These are phyloP conservation scores for Buddleja alternifolia DNA, from an alignment of 257 asterid genomes.

Conservation along the genomic window DNA sequence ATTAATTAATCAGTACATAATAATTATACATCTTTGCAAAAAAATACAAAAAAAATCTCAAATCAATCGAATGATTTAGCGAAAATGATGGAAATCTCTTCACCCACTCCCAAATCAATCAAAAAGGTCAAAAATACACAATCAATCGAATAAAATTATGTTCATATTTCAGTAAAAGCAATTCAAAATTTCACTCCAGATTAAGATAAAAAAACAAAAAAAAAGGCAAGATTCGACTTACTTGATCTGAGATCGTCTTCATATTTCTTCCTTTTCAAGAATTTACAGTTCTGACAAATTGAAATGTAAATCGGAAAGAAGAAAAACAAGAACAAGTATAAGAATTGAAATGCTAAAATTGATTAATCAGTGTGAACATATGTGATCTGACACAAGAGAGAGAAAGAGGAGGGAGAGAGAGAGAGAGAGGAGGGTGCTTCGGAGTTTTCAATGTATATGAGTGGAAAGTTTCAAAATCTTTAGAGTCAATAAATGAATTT, in stretches of 20 bases:
- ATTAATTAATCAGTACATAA: background rate
- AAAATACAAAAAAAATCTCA: slow-evolving; percentile 4
- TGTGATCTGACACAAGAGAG: background rate
- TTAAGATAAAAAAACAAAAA: slow-evolving; percentile 18
- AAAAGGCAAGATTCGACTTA: slow-evolving; percentile 31
- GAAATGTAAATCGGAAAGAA: slow-evolving; percentile 40
- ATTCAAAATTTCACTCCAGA: background rate
- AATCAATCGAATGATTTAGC: slow-evolving; percentile 10
- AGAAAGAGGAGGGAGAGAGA: background rate
- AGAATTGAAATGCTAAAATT: slow-evolving; percentile 23
- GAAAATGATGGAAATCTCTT: background rate
- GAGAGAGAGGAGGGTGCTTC: slow-evolving; percentile 40
- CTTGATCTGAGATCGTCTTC: slow-evolving; percentile 58
- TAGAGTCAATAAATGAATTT: too few relatives aligned
- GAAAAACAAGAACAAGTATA: slow-evolving; percentile 29
- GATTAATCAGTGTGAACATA: slow-evolving; percentile 1
- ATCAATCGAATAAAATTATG: slow-evolving; percentile 15
- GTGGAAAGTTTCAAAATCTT: background rate
- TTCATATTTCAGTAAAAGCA: background rate
- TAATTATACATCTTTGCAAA: background rate
- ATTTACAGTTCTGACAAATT: slow-evolving; percentile 24
- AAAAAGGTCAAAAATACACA: slow-evolving; percentile 32
- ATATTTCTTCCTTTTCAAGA: slow-evolving; percentile 22
- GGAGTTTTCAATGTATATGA: slow-evolving; percentile 47
- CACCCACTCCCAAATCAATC: slow-evolving; percentile 26